Evolutionary conservation across 495 filamentous ascomycete species (phyloP).

Genomic region (Durotheca rogersii): DNA sequence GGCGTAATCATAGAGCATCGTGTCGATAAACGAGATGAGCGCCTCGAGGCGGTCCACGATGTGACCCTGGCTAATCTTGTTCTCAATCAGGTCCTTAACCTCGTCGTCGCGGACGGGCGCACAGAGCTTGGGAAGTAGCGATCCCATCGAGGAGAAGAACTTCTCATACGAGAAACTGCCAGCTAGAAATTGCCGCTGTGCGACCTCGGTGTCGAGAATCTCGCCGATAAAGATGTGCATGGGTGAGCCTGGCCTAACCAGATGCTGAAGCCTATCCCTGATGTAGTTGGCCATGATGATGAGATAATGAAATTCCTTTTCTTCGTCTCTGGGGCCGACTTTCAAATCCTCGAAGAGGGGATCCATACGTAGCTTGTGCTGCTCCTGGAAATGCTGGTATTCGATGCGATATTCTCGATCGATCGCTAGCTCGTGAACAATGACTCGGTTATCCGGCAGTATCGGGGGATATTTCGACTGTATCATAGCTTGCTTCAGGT

Average conservation of each 20-base stretch:
- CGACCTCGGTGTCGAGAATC: slow-evolving; percentile 75
- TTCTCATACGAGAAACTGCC: slow-evolving; percentile 90
- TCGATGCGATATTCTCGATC: slow-evolving; percentile 74
- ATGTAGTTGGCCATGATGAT: slow-evolving; percentile 88
- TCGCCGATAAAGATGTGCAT: slow-evolving; percentile 84
- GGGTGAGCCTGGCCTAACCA: slow-evolving; percentile 75
- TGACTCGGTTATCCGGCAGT: slow-evolving; percentile 77
- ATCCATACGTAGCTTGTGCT: slow-evolving; percentile 52
- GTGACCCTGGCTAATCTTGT: slow-evolving; percentile 66
- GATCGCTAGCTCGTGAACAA: slow-evolving; percentile 90
- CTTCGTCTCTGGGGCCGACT: slow-evolving; percentile 65
- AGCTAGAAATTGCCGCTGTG: slow-evolving; percentile 71
- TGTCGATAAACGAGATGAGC: slow-evolving; percentile 81
- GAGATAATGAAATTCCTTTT: slow-evolving; percentile 59
- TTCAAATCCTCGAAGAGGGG: slow-evolving; percentile 79
- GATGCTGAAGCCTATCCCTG: slow-evolving; percentile 74
- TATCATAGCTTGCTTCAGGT: slow-evolving; percentile 44
- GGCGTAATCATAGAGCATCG: slow-evolving; percentile 90
- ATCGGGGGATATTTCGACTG: slow-evolving; percentile 47
- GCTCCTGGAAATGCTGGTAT: slow-evolving; percentile 51
- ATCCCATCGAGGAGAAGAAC: slow-evolving; percentile 88
- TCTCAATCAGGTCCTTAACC: slow-evolving; percentile 74
- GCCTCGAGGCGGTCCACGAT: slow-evolving; percentile 82
- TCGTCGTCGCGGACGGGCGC: slow-evolving; percentile 86
- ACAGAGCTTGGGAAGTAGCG: slow-evolving; percentile 88